Percentiles rank a stretch among this genome's conserved stretches.
Conservation (phyloP, 2,329 filamentous ascomycete species). For the Aspergillus glaucus region DNA sequence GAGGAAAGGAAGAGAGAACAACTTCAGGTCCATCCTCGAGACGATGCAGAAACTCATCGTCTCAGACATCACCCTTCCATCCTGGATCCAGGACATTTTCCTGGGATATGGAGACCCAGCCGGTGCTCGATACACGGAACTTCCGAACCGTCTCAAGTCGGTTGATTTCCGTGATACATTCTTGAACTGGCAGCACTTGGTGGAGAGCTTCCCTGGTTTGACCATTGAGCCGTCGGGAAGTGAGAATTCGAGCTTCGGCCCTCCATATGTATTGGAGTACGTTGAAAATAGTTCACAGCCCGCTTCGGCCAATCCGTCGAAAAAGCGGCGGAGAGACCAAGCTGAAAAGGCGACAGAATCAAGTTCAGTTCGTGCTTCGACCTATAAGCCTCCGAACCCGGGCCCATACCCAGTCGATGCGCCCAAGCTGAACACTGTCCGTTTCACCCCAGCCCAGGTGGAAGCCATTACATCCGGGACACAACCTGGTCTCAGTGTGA, state of each 20-base stretch:
- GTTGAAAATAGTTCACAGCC: slow-evolving; percentile 48
- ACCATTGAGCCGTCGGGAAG: slow-evolving; percentile 72
- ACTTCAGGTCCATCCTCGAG: slow-evolving; percentile 89
- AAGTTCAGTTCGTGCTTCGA: slow-evolving; percentile 72
- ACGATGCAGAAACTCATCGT: slow-evolving; percentile 82
- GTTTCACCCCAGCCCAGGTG: slow-evolving; percentile 85
- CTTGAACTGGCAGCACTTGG: slow-evolving; percentile 87
- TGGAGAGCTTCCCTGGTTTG: slow-evolving; percentile 83
- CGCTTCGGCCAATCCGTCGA: slow-evolving; percentile 58
- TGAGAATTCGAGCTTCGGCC: slow-evolving; percentile 67
- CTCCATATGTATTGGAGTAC: slow-evolving; percentile 79
- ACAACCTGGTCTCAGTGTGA: slow-evolving; percentile 86
- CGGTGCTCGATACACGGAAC: slow-evolving; percentile 75
- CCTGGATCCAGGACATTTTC: slow-evolving; percentile 95
- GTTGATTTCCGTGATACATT: slow-evolving; percentile 94
- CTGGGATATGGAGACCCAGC: slow-evolving; percentile 93
- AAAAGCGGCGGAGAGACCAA: slow-evolving; percentile 78
- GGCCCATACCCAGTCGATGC: slow-evolving; percentile 84
- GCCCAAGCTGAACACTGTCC: slow-evolving; percentile 72
- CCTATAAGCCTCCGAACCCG: slow-evolving; percentile 80
- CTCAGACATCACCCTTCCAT: slow-evolving; percentile 76
- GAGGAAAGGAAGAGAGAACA: slow-evolving; percentile 83
- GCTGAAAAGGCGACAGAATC: slow-evolving; percentile 59
- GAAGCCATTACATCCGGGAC: slow-evolving; percentile 91
- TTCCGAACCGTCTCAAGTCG: slow-evolving; percentile 69